Evolutionary conservation across 176 grass and related monocot genomes (phyloP), one percentile per base, ranked within the genome.

Genomic region (Melocanna baccifera): DNA sequence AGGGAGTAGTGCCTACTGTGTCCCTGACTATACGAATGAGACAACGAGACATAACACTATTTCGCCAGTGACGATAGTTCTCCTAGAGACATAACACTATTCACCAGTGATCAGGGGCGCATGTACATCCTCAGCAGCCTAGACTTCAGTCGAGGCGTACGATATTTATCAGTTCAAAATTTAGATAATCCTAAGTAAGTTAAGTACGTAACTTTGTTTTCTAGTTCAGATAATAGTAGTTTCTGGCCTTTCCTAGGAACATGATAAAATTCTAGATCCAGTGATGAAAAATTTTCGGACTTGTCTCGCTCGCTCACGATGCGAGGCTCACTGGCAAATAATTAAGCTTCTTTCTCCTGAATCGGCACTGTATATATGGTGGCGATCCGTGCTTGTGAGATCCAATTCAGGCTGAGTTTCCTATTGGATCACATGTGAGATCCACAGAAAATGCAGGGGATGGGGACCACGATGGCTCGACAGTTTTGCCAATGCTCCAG

Each of bases 341-440:
- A 52, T 55, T 53, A 13, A 55, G 51, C 2, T 55, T 75, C 48
- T 2, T 29, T 4, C 29, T 55, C 48, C 72, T 53, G 48, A 7
- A 75, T 53, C 3, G 29, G 48, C 18, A 22, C 48, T 75, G 72
- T 68, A 12, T 9, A 22, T 4, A 12, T 9, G 66, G 19, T 20
- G 64, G 64, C 64, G 16, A 39, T 19, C 43, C 70, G 20, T 47
- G 11, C 72, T 37, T 75, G 72, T 55, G 72, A 75, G 47, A 37
- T 75, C 72, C 72, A 75, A 22, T 61, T 12, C 53, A 28, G 36
- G 36, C 20, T 6, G 36, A 61, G 22, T 28, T 77, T 61, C 75
- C 52, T 77, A 62, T 41, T 62, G 75, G 75, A 23, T 62, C 52
- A 42, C 53, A 77, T 58, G 56, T 77, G 55, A 23, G 32, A 43